phyloP scores from a whole-genome alignment of 2,329 filamentous ascomycete genomes.

The Salinomyces thailandicus region DNA sequence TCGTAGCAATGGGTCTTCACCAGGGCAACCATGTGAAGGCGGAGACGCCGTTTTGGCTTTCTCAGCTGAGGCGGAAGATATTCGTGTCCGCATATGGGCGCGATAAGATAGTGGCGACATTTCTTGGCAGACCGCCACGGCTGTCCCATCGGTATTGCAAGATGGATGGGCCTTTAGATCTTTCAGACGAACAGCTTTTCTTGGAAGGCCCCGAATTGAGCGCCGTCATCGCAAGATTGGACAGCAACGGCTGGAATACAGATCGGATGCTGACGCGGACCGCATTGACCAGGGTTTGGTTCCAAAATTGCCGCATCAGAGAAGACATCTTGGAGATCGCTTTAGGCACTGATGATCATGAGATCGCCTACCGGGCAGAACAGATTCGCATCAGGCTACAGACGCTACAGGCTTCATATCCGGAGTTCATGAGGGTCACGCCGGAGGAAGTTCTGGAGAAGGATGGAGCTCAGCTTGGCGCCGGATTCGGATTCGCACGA shows the following conservation, averaged over 20 bases:
- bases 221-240: constrained; percentile 31
- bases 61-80: constrained; percentile 24
- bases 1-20: constrained; percentile 26
- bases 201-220: constrained; percentile 34
- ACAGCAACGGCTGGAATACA: constrained; percentile 44
- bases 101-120: constrained; percentile 25
- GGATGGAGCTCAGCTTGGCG: constrained; percentile 6
- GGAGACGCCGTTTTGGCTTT: constrained; percentile 26
- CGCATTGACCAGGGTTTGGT: constrained; percentile 39
- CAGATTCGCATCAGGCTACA: constrained; percentile 30
- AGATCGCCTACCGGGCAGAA: constrained; percentile 29
- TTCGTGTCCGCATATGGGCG: constrained; percentile 25
- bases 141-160: constrained; percentile 41
- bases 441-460: constrained; percentile 20
- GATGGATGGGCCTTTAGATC: constrained; percentile 45
- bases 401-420: constrained; percentile 28
- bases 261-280: constrained; percentile 33
- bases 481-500: constrained; percentile 3
- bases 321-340: constrained; percentile 52
- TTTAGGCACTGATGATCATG: constrained; percentile 32
- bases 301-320: constrained; percentile 40
- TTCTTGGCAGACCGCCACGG: constrained; percentile 41
- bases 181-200: constrained; percentile 41
- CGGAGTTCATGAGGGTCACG: constrained; percentile 20
- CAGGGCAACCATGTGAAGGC: constrained; percentile 23